phyloP scores from a whole-genome alignment of 2,329 filamentous ascomycete species.

The Botrytis pseudocinerea region DNA sequence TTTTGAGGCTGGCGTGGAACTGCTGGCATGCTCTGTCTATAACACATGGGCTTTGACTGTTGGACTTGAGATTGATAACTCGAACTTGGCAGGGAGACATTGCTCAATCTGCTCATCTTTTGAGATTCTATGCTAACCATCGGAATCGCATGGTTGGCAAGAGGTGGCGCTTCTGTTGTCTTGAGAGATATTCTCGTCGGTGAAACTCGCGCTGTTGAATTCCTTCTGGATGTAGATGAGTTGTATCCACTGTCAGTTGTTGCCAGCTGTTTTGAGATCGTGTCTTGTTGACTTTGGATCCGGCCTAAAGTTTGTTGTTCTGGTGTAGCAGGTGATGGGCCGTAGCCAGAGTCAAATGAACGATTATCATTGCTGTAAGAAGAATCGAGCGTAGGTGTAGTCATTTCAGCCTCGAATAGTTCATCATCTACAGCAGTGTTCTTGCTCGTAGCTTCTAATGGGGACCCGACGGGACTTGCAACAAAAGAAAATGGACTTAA shows the following conservation, averaged over 20 bases:
- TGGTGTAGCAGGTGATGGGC: slow-evolving; percentile 21
- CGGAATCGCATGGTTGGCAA: slow-evolving; percentile 14
- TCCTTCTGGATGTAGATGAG: slow-evolving; percentile 54
- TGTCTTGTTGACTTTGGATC: slow-evolving; percentile 25
- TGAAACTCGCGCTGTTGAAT: slow-evolving; percentile 25
- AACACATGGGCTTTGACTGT: slow-evolving; percentile 16
- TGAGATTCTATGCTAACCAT: slow-evolving; percentile 17
- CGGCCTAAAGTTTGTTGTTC: background rate
- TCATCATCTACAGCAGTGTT: slow-evolving; percentile 50
- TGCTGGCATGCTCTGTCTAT: slow-evolving; percentile 26
- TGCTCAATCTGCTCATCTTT: slow-evolving; percentile 12
- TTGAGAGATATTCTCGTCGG: slow-evolving; percentile 23
- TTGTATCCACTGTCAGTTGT: slow-evolving; percentile 64
- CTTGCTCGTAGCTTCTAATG: slow-evolving; percentile 51
- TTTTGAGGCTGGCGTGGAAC: background rate
- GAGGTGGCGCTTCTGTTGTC: slow-evolving; percentile 25
- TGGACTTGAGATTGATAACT: slow-evolving; percentile 16
- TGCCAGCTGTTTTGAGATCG: slow-evolving; percentile 46
- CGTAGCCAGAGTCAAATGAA: slow-evolving; percentile 37
- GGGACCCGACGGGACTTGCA: slow-evolving; percentile 38
- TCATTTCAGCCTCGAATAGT: slow-evolving; percentile 45
- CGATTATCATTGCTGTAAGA: slow-evolving; percentile 21
- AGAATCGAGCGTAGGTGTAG: slow-evolving; percentile 27
- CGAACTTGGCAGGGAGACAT: background rate
- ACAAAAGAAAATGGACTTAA: slow-evolving; percentile 44